Evolutionary conservation across 768 basidiomycete species (phyloP), one percentile per base, ranked within the genome.

Genomic region (Russula emetica): DNA sequence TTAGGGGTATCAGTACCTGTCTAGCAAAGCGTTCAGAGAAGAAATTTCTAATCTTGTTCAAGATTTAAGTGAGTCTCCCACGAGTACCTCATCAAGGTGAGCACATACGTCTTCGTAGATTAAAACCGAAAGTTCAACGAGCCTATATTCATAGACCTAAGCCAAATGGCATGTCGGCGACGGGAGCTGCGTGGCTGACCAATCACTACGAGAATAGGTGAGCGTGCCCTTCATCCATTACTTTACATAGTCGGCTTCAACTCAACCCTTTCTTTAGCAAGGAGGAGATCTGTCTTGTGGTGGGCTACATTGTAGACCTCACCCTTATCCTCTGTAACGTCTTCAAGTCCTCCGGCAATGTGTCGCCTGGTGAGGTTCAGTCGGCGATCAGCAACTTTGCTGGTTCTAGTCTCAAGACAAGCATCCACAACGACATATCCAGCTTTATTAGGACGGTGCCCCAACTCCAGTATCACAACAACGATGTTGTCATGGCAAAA

Each of bases 291-390:
- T n/a, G 20, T 2, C 44, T 44, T 32, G 42, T 45, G 6, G 36
- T 57, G 42, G 42, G 42, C n/a, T 57, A 57, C 40, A 57, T 57
- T 13, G 28, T 45, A 14, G 42, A 57, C 47, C 53, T 64, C 28
- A 64, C 45, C 6, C 45, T 55, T 8, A 49, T 60, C 20, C n/a
- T 55, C 16, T 14, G 26, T 10, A 8, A 18, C 5, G 7, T 64
- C 9, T 64, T 50, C 28, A 30, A 22, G n/a, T 32, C 28, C 24
- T 1, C 34, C 11, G 6, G 3, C 3, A 28, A 49, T 24, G 45
- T 50, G 44, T 40, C 58, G 11, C 28, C 52, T 26, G 9, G 1
- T 20, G 22, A 18, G 9, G 38, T 49, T 32, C 44, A 32, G 30
- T 49, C 16, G 7, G 20, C n/a, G 20, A 16, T 42, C 14, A 13